Evolutionary conservation across 768 basidiomycete genomes (phyloP).

Genomic region (Amanita exitialis): DNA sequence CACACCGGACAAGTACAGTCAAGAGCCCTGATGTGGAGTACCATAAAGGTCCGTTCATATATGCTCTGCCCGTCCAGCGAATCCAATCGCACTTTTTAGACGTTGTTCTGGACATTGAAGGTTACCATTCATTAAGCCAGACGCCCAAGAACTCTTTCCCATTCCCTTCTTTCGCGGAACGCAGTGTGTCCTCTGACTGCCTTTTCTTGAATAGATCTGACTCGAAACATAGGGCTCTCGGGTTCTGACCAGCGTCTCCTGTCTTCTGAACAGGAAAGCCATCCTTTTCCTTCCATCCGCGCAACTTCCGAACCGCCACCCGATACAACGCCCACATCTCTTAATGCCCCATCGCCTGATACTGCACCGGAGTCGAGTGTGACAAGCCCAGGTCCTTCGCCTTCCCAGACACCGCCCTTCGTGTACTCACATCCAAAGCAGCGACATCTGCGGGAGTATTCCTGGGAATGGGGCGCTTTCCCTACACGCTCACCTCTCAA

Average conservation of each 20-base stretch:
- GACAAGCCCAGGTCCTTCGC: conserved; percentile 6
- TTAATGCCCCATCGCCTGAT: not conserved
- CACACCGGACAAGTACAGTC: not conserved
- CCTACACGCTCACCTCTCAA: conserved; percentile 70
- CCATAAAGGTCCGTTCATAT: conserved; percentile 16
- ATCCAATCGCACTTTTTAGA: conserved; percentile 27
- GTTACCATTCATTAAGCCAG: conserved; percentile 46
- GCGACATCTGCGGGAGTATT: conserved; percentile 46
- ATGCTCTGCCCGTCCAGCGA: not conserved
- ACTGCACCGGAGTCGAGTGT: not conserved
- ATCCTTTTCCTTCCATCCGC: conserved; percentile 24
- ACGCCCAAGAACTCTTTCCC: conserved; percentile 23
- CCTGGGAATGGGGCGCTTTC: conserved; percentile 93
- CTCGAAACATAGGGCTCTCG: conserved; percentile 9
- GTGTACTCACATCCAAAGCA: conserved; percentile 5
- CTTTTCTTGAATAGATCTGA: not conserved
- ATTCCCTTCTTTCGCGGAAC: conserved; percentile 1
- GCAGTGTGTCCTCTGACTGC: not conserved
- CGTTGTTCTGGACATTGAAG: conserved; percentile 73
- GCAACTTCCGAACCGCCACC: conserved; percentile 57
- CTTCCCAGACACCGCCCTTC: conserved; percentile 3
- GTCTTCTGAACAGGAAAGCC: not conserved
- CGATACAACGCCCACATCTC: conserved; percentile 18
- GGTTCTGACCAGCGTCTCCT: not conserved
- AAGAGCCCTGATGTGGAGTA: conserved; percentile 30